These are phyloP conservation scores for Urochloa ruziziensis DNA, from an alignment of 176 grass and related monocot species.

Conservation along the genomic window DNA sequence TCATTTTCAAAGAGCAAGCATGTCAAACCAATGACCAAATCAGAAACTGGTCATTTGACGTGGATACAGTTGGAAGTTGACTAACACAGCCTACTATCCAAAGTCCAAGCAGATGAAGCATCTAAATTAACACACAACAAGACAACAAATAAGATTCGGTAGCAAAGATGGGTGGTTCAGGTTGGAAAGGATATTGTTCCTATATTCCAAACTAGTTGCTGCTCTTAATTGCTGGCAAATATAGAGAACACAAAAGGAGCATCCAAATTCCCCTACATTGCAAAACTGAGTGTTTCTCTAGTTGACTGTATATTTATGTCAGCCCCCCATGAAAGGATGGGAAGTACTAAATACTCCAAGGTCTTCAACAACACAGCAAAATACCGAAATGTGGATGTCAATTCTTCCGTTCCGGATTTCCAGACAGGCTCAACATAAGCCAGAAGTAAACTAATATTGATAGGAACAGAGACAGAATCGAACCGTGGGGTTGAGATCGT, in stretches of 20 bases:
- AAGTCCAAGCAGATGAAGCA: background rate
- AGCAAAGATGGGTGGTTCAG: background rate
- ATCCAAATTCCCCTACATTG: background rate
- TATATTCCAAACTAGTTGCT: background rate
- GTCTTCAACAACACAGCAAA: background rate
- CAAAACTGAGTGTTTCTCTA: background rate
- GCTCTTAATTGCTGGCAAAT: background rate
- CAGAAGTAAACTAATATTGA: background rate
- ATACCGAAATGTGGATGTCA: background rate
- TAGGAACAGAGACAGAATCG: conserved; percentile 9
- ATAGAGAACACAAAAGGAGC: background rate
- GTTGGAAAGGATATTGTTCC: background rate
- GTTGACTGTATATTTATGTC: background rate
- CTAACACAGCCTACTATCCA: background rate
- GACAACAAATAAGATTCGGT: background rate
- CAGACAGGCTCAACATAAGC: conserved; percentile 13
- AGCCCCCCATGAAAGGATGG: background rate
- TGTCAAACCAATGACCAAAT: background rate
- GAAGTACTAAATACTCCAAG: background rate
- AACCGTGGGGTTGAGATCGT: conserved; percentile 95
- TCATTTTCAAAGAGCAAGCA: conserved; percentile 4
- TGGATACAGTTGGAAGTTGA: background rate
- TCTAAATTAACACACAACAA: background rate
- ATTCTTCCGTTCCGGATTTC: background rate
- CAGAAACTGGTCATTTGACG: background rate